Evolutionary conservation across 2,329 filamentous ascomycete species (phyloP), one percentile per base, ranked within the genome.

Genomic region (Exophiala sp.): DNA sequence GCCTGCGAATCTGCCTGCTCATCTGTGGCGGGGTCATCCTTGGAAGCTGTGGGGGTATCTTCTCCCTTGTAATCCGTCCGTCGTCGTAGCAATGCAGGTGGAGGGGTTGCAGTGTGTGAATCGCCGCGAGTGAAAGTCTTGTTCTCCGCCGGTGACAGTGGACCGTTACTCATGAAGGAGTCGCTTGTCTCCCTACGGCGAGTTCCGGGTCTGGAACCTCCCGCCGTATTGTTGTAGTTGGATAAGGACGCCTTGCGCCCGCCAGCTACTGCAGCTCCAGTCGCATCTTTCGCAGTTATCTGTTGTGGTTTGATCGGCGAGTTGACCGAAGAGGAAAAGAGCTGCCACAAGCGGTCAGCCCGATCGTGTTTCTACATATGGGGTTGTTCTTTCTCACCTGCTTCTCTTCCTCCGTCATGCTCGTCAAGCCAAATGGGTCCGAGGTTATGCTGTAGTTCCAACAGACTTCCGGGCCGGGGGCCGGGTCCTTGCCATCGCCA

Each of bases 321-420:
- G 68, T 97, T 98, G 65, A 98, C 89, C 57, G 94, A 93, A 43
- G 79, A 80, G 43, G 81, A 71, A 68, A 96, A 96, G 56, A 86
- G 73, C 85, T 95, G 66, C 56, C 65, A 58, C 53, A 50, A 53
- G 19, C 22, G 16, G 29, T 55, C 45, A 55, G 52, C 39, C 23
- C n/a, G n/a, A n/a, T n/a, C n/a, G n/a, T n/a, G n/a, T n/a, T n/a
- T n/a, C n/a, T n/a, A n/a, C n/a, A n/a, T n/a, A n/a, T n/a, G n/a
- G n/a, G n/a, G n/a, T n/a, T n/a, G 46, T 41, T 46, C 50, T 54
- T 35, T 67, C 68, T 56, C 63, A 83, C 81, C 71, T 83, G 79
- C 70, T 73, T 78, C 68, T 84, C 81, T 46, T 82, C 79, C 40
- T 83, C 79, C 24, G 74, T 78, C 80, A 95, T 81, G 37, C 86